These are phyloP conservation scores for Dalbergia oliveri DNA, from an alignment of 306 rosid species.

Conservation along the genomic window DNA sequence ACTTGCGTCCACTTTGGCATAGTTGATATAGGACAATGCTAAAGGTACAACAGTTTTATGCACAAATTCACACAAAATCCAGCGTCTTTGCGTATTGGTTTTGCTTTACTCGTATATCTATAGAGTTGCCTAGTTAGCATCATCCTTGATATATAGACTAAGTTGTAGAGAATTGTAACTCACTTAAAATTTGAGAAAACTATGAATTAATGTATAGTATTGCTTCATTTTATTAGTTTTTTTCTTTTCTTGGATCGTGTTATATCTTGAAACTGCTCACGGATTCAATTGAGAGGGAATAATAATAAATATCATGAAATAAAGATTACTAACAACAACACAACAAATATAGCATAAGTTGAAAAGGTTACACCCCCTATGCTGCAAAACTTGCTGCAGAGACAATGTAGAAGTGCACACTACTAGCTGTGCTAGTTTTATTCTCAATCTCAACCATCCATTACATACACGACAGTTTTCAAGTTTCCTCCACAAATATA, in stretches of 20 bases:
- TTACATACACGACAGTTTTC: not conserved
- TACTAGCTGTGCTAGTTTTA: constrained; percentile 47
- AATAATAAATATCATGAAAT: not conserved
- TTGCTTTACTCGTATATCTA: not conserved
- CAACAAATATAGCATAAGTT: not conserved
- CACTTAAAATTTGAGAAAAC: not conserved
- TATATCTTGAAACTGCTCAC: too few species aligned
- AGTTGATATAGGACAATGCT: not conserved
- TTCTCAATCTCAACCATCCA: constrained; percentile 36
- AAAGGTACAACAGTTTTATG: not conserved
- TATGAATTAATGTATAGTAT: not conserved
- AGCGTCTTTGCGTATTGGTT: not conserved
- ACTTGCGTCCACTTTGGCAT: not conserved
- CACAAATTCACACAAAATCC: not conserved
- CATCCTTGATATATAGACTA: not conserved
- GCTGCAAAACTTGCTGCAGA: constrained; percentile 26
- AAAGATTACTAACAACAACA: not conserved
- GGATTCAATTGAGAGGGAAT: not conserved
- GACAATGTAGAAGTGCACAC: not conserved
- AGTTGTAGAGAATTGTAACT: not conserved
- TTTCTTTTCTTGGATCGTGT: too few species aligned
- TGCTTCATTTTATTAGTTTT: too few species aligned
- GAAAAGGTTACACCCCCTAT: not conserved
- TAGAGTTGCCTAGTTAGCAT: not conserved
- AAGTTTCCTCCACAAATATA: not conserved